Conservation (phyloP, 2,329 filamentous ascomycete species). For the Cryphonectria radicalis region DNA sequence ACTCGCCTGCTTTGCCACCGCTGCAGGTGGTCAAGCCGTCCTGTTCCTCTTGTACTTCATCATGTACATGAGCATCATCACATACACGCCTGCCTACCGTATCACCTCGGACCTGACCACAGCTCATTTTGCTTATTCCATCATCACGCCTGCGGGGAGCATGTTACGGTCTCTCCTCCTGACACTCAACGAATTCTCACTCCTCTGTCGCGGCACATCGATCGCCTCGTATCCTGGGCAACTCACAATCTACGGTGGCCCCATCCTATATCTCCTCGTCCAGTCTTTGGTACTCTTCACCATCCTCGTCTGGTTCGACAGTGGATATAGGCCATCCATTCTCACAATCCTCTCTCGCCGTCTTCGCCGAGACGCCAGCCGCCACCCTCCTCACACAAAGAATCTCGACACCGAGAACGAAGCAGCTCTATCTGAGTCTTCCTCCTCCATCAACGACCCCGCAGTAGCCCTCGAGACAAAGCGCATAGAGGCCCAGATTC, state of each 20-base stretch:
- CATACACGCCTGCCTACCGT: constrained; percentile 70
- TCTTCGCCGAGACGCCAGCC: constrained; percentile 35
- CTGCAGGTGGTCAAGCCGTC: constrained; percentile 75
- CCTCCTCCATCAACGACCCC: constrained; percentile 47
- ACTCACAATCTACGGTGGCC: constrained; percentile 78
- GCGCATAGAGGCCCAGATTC: constrained; percentile 59
- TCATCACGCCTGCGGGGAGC: constrained; percentile 77
- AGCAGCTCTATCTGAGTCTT: constrained; percentile 14
- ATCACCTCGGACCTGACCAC: constrained; percentile 71
- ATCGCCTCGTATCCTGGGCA: constrained; percentile 71
- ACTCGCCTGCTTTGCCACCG: constrained; percentile 59
- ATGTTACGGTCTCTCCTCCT: constrained; percentile 76
- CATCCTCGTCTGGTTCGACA: constrained; percentile 79
- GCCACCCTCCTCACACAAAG: constrained; percentile 28
- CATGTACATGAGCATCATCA: constrained; percentile 72
- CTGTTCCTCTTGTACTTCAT: constrained; percentile 74
- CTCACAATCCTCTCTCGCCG: constrained; percentile 50
- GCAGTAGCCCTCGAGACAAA: constrained; percentile 69
- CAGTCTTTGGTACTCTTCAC: constrained; percentile 74
- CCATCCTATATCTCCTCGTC: constrained; percentile 79
- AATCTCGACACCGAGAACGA: constrained; percentile 23
- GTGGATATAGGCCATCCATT: constrained; percentile 66
- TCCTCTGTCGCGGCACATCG: constrained; percentile 69
- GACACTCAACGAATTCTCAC: constrained; percentile 80
- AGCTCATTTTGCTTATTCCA: constrained; percentile 75